Percentiles rank a stretch among this genome's conserved stretches.
Evolutionary conservation across 305 asterid species (phyloP).

Genomic region (Fraxinus albicans): DNA sequence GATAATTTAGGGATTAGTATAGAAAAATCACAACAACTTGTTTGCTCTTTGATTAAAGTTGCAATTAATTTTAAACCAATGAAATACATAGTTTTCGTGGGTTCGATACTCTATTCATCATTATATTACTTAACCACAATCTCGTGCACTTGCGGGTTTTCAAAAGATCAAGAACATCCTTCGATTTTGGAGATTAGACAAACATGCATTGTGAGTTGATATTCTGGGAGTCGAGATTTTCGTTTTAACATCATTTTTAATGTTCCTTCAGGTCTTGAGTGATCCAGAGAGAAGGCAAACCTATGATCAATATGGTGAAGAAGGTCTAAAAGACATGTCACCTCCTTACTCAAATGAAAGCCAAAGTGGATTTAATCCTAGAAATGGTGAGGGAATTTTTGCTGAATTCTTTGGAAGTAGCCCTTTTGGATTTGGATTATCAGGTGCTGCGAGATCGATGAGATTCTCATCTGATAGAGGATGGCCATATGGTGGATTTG

Average conservation of each 20-base stretch:
- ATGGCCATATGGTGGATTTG: constrained; percentile 38
- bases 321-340: constrained; percentile 65
- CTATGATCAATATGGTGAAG: constrained; percentile 74
- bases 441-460: constrained; percentile 53
- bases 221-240: neutral
- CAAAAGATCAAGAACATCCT: no score
- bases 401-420: constrained; percentile 91
- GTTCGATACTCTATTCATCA: no score
- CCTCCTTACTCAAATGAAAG: constrained; percentile 53
- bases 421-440: constrained; percentile 64
- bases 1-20: no score
- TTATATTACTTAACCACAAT: no score
- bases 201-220: no score
- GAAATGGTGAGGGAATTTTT: constrained; percentile 84
- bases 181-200: no score
- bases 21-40: no score
- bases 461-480: constrained; percentile 57
- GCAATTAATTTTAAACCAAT: no score
- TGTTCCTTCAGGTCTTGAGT: constrained; percentile 55
- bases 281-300: constrained; percentile 74
- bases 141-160: no score
- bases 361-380: constrained; percentile 55
- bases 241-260: neutral
- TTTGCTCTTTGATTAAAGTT: no score
- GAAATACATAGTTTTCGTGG: no score